Base-by-base conservation (phyloP, 78 protist species). In the Speleostelium caveatum region DNA sequence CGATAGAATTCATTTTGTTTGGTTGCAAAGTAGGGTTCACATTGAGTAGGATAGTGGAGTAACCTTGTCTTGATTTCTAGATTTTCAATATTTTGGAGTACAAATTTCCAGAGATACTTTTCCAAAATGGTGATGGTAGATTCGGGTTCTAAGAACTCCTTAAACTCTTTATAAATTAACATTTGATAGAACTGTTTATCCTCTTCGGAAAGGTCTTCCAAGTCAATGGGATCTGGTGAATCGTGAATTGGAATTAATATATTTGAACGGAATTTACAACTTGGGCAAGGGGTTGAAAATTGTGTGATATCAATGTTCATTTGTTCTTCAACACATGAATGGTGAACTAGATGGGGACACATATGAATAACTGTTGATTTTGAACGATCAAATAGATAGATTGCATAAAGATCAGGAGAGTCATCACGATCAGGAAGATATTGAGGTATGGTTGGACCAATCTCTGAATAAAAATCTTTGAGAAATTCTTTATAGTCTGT, bases 301-400 rank as follows among this genome's bases (percentile, higher is more conserved):
- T 45, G 6, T 53, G 39, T 35, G 3, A 80, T 22, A 22, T 80
- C 73, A n/a, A n/a, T n/a, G n/a, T n/a, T n/a, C n/a, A n/a, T n/a
- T n/a, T n/a, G n/a, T n/a, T n/a, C n/a, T n/a, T n/a, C n/a, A 1
- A 83, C n/a, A 83, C 91, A 83, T 12, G 59, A 59, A 26, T 83
- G 49, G 45, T 83, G 91, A 28, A 69, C 38, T 36, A 38, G 56
- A 58, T 83, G 91, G 35, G 36, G 38, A 71, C 91, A 83, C 7
- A 71, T 42, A 16, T 60, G 38, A 45, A 83, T 60, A 17, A 69
- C 67, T 6, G 91, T 83, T 12, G 91, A 83, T 42, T 73, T 63
- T 1, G 79, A 69, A 26, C 91, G 36, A 28, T 69, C 33, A 38
- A 83, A 83, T 26, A 83, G 26, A 35, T 55, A 83, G 33, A 61